phyloP scores from a whole-genome alignment of 176 grass and related monocot species.

The Miscanthus lutarioriparius region DNA sequence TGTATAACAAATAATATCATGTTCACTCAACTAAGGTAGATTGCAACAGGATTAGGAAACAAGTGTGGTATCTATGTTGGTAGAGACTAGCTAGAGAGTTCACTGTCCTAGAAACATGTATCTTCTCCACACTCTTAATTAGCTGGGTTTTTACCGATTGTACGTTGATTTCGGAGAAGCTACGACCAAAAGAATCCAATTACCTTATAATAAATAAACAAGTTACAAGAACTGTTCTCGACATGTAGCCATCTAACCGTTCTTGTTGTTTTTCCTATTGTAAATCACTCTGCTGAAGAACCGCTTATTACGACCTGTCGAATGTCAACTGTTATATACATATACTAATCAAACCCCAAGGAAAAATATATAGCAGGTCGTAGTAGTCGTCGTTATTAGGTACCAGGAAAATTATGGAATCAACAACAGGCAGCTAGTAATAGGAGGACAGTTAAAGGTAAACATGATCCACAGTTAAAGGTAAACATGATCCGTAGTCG shows the following conservation, averaged over 20 bases:
- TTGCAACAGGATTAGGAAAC: background rate
- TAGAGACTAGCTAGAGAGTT: background rate
- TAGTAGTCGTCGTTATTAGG: no score
- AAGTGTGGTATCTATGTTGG: background rate
- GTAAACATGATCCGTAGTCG: no score
- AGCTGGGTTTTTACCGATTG: background rate
- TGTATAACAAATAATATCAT: background rate
- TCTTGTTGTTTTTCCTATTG: no score
- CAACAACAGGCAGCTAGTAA: no score
- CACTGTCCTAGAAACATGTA: background rate
- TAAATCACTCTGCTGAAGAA: background rate
- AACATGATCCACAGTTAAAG: no score
- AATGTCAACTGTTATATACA: background rate
- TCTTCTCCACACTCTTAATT: background rate
- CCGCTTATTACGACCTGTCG: no score
- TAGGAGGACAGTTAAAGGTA: no score
- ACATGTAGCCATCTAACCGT: background rate
- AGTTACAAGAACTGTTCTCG: background rate
- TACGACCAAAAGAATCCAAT: background rate
- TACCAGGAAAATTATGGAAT: no score
- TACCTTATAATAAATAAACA: background rate
- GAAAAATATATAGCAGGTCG: no score
- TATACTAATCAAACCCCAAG: background rate
- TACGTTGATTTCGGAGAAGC: background rate
- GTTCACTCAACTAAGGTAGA: background rate